Evolutionary conservation across 371 early-diverging fungal species (phyloP), one percentile per base, ranked within the genome.

Genomic region (Synchytrium microbalum): DNA sequence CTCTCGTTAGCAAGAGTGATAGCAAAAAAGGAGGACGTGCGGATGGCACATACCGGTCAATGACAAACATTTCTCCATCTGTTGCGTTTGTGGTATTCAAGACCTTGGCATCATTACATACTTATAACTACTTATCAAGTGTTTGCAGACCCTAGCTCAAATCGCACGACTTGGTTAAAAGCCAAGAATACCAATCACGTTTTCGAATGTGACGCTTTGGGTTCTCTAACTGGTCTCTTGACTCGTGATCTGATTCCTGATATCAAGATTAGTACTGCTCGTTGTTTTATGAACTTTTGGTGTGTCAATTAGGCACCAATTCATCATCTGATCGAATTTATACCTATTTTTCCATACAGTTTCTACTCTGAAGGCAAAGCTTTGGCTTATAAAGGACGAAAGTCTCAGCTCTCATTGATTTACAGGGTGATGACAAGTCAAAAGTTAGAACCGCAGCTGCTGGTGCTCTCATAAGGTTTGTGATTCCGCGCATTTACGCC

Each of bases 221-320:
- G 64, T 1, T 70, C 67, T 8, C 69, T 78, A 30, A 73, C 78
- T 24, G 54, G 60, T 23, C 38, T 80, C 53, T 29, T 74, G 32
- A 65, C 64, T 58, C 59, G 54, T 53, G 73, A 70, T 19, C n/a
- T 58, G 3, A 73, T 76, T 19, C 60, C 67, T 38, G 75, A 73
- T n/a, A 69, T 77, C 32, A 68, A 69, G 55, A 77, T 75, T 2
- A 75, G 70, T 14, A 71, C 73, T 13, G 69, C 69, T 25, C 63
- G 70, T 54, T 76, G 80, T 57, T 67, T 78, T 27, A 78, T 80
- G 78, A 68, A 66, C 65, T 63, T 79, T 1, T 72, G 79, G 79
- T 74, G 64, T 38, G 46, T 32, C 19, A 61, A 24, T 38, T 19
- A 23, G 24, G 24, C 16, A 51, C n/a, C 52, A 51, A 58, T 19